A percentile compares a stretch with the other conserved stretches of the same genome.
Conservation (phyloP, 768 basidiomycete genomes). For the Pholiota microspora region DNA sequence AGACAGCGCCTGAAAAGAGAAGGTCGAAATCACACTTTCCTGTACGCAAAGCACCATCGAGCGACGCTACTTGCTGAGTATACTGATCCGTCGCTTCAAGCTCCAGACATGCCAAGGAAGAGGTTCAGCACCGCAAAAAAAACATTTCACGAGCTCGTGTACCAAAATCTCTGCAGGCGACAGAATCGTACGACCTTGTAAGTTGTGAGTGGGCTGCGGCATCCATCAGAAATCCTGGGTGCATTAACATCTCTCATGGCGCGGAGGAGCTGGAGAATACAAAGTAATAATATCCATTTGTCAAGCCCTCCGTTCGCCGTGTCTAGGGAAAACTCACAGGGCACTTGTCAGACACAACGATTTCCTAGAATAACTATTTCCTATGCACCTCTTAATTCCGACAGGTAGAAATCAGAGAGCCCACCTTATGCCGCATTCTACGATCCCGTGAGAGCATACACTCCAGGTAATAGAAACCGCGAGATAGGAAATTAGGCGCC, state of each 20-base stretch:
- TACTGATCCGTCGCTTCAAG: background rate
- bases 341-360: background rate
- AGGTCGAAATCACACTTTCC: background rate
- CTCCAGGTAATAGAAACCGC: background rate
- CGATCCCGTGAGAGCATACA: background rate
- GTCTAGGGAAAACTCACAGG: constrained; percentile 3
- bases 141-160: background rate
- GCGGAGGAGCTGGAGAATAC: background rate
- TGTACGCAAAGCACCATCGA: background rate
- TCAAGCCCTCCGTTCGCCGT: background rate
- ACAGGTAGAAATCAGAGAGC: background rate
- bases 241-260: too few relatives aligned
- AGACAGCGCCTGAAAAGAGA: background rate
- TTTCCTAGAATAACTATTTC: background rate
- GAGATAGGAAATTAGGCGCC: background rate
- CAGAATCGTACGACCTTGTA: background rate
- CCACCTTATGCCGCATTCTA: background rate
- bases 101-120: background rate
- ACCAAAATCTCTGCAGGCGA: background rate
- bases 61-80: background rate
- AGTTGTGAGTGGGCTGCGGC: background rate
- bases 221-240: background rate
- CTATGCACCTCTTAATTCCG: background rate
- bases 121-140: background rate
- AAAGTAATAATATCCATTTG: background rate